phyloP scores from a whole-genome alignment of 305 asterid species.

The Solanum aculeatissimum region DNA sequence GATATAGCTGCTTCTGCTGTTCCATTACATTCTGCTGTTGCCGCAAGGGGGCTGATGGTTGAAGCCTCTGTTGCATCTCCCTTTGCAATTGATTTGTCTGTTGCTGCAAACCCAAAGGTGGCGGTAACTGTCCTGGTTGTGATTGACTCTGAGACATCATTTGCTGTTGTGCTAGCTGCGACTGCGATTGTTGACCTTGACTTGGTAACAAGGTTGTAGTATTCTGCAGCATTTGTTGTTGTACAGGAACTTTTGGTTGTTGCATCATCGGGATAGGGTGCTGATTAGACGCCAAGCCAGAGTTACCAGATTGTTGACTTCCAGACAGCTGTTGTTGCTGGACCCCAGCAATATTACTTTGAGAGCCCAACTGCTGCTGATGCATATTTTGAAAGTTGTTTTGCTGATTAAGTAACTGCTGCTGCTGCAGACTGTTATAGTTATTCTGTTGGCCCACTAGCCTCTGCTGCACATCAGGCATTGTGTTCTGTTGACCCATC shows the following conservation, averaged over 20 bases:
- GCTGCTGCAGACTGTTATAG: constrained; percentile 44
- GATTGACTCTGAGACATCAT: constrained; percentile 79
- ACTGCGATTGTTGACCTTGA: constrained; percentile 48
- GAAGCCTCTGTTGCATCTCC: constrained; percentile 79
- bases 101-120: constrained; percentile 57
- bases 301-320: constrained; percentile 43
- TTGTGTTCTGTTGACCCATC: constrained; percentile 55
- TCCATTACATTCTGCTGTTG: constrained; percentile 67
- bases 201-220: constrained; percentile 41
- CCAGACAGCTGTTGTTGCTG: constrained; percentile 85
- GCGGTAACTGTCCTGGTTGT: constrained; percentile 75
- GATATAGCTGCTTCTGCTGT: constrained; percentile 73
- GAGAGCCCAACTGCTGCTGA: constrained; percentile 57
- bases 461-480: constrained; percentile 55
- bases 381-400: constrained; percentile 54
- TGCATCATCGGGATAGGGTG: constrained; percentile 59
- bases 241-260: constrained; percentile 57
- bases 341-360: constrained; percentile 52
- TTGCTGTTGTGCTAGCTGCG: constrained; percentile 69
- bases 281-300: constrained; percentile 54
- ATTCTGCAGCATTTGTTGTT: constrained; percentile 77
- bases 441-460: constrained; percentile 58
- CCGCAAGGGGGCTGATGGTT: constrained; percentile 62
- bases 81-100: constrained; percentile 50
- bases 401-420: constrained; percentile 54